These are phyloP conservation scores for Cupressus sempervirens DNA, from an alignment of 75 land plant genomes.

Conservation along the genomic window DNA sequence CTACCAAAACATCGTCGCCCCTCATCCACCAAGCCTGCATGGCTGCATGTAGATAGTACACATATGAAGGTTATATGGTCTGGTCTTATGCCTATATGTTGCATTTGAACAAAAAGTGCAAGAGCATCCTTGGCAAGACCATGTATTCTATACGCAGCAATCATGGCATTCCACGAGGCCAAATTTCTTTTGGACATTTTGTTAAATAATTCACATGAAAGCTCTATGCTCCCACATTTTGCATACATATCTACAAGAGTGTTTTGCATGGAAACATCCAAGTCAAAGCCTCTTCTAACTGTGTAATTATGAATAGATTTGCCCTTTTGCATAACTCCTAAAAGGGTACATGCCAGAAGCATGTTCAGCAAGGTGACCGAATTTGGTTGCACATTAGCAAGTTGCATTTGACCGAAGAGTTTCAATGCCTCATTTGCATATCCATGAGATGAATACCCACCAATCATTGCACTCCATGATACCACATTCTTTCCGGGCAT, in stretches of 20 bases:
- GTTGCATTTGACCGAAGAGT: conserved; percentile 17
- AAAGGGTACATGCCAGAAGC: conserved; percentile 19
- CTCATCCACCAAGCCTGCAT: conserved; percentile 13
- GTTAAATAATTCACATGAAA: conserved; percentile 17
- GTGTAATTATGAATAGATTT: conserved; percentile 9
- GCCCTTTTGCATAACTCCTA: conserved; percentile 19
- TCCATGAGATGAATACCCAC: conserved; percentile 5
- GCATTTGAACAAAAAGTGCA: conserved; percentile 16
- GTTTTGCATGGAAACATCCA: conserved; percentile 7
- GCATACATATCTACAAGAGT: conserved; percentile 19
- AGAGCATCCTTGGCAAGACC: conserved; percentile 13
- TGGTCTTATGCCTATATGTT: conserved; percentile 13
- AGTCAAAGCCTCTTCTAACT: conserved; percentile 16
- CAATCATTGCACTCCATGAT: conserved; percentile 20
- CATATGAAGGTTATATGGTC: conserved; percentile 11
- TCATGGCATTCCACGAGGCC: conserved; percentile 30
- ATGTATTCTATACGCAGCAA: conserved; percentile 15
- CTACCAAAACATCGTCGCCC: neutral
- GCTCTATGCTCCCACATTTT: conserved; percentile 12
- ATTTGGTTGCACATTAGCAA: conserved; percentile 14
- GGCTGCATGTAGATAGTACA: conserved; percentile 16
- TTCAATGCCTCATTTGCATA: conserved; percentile 1
- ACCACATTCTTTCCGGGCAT: conserved; percentile 10
- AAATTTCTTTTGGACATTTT: conserved; percentile 18
- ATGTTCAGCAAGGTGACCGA: conserved; percentile 16